These are phyloP conservation scores for Penicillium verhagenii DNA, from an alignment of 495 filamentous ascomycete genomes.

Conservation along the genomic window DNA sequence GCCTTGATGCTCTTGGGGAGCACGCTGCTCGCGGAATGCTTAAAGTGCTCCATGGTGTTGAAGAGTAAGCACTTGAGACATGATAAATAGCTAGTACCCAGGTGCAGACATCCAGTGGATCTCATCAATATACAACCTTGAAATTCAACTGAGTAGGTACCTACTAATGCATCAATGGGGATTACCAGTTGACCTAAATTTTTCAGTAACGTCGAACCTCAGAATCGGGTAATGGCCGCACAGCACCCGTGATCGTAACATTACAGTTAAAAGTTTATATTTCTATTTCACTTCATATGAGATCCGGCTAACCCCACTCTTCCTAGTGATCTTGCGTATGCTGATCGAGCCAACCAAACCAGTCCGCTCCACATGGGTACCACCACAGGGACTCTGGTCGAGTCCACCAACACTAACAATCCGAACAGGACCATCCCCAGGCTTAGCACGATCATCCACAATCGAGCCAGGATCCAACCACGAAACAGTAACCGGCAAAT, in stretches of 20 bases:
- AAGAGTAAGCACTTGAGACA: too few relatives aligned
- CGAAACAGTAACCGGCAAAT: constrained; percentile 53
- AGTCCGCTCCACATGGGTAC: constrained; percentile 59
- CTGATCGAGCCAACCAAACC: constrained; percentile 50
- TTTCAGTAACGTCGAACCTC: too few relatives aligned
- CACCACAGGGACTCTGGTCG: constrained; percentile 62
- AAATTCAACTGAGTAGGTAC: too few relatives aligned
- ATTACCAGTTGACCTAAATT: too few relatives aligned
- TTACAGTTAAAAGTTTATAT: neutral
- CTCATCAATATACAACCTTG: too few relatives aligned
- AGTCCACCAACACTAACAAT: constrained; percentile 57
- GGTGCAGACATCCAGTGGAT: too few relatives aligned
- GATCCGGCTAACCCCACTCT: constrained; percentile 57
- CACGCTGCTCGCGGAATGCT: constrained; percentile 4
- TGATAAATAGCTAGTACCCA: too few relatives aligned
- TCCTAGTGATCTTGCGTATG: constrained; percentile 60
- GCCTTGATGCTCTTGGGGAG: constrained; percentile 1
- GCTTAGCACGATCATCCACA: constrained; percentile 46
- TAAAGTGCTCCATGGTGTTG: neutral
- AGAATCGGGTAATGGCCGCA: too few relatives aligned
- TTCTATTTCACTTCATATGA: constrained; percentile 45
- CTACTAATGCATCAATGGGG: too few relatives aligned
- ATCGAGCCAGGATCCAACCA: constrained; percentile 43
- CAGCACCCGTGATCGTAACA: neutral
- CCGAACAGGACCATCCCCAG: constrained; percentile 27